Percentiles rank a stretch among this genome's conserved stretches.
Conservation (phyloP, 495 filamentous ascomycete genomes). For the Penicillium goetzii region DNA sequence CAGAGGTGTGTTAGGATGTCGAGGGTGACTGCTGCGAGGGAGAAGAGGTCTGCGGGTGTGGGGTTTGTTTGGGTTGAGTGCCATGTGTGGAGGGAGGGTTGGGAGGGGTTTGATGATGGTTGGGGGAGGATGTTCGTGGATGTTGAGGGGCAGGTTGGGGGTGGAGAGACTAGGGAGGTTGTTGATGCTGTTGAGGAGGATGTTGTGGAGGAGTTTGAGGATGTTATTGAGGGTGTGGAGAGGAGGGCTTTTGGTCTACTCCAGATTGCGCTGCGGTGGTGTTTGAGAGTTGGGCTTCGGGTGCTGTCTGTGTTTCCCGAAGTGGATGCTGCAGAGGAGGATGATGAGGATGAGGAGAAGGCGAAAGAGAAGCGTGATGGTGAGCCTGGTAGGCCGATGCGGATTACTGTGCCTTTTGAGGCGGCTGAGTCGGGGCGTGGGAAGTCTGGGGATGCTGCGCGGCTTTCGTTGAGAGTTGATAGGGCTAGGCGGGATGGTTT, state of each 20-base stretch:
- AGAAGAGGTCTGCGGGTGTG: slow-evolving; percentile 47
- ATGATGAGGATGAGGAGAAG: slow-evolving; percentile 44
- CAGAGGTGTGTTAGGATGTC: slow-evolving; percentile 83
- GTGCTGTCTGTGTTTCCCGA: slow-evolving; percentile 15
- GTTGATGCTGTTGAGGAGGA: slow-evolving; percentile 17
- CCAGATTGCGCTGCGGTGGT: slow-evolving; percentile 26
- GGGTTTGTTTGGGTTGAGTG: slow-evolving; percentile 43
- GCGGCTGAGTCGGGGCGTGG: slow-evolving; percentile 40
- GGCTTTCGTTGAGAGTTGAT: slow-evolving; percentile 27
- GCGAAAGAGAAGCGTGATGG: slow-evolving; percentile 43
- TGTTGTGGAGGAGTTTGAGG: slow-evolving; percentile 16
- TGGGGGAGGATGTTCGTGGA: slow-evolving; percentile 19
- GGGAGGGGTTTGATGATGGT: slow-evolving; percentile 8
- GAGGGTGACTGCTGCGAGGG: slow-evolving; percentile 47
- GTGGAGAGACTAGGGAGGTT: slow-evolving; percentile 13
- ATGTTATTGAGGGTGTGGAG: slow-evolving; percentile 32
- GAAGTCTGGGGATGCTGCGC: slow-evolving; percentile 27
- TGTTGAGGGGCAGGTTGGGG: background rate
- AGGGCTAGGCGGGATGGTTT: slow-evolving; percentile 31
- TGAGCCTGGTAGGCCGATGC: slow-evolving; percentile 40
- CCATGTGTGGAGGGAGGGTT: slow-evolving; percentile 47
- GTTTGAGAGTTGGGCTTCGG: background rate
- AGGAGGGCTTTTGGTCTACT: slow-evolving; percentile 32
- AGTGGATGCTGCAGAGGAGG: slow-evolving; percentile 21
- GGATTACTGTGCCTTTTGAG: slow-evolving; percentile 48